Evolutionary conservation across 257 asterid species (phyloP), one percentile per base, ranked within the genome.

Genomic region (Gentiana macrophylla): DNA sequence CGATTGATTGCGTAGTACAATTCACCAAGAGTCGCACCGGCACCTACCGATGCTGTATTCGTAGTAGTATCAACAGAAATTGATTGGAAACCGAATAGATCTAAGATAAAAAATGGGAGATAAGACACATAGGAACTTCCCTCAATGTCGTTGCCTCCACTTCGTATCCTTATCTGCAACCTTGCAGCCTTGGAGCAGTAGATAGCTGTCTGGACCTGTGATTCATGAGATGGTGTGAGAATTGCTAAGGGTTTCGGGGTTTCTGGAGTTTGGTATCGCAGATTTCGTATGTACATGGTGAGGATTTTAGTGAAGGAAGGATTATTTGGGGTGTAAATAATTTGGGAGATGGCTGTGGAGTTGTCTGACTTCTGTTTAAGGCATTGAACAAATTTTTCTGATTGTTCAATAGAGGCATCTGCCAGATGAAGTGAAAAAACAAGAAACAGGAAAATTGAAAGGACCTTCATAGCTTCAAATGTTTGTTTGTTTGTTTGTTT

Each of bases 131-230:
- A 24, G 0, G 84, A 79, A 0, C 74, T 59, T 56, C 86, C 90
- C 59, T 82, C 90, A 12, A 74, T 74, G 71, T 82, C 84, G 15
- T 79, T 80, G 7, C 84, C 91, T 0, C 86, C 86, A 15, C 86
- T 79, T 65, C 78, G 77, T 50, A 70, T 55, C 49, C 80, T 60
- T 54, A 72, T 49, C 51, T 77, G 83, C 5, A 72, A 6, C 11
- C 57, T 65, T 11, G 59, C 58, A 10, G 13, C 51, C 58, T 46
- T 73, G 59, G 70, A 53, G 45, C 89, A 81, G 1, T 49, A 33
- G 38, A 81, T 48, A 11, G 77, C 59, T 2, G 72, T 72, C 62
- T 68, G 67, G 52, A 79, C 63, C 59, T 79, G 70, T 0, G 38
- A 56, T 1, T 56, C 59, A 5, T 10, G 51, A 33, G 58, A 59